Evolutionary conservation across 2,329 filamentous ascomycete species (phyloP), one percentile per base, ranked within the genome.

Genomic region (Sporothrix luriei): DNA sequence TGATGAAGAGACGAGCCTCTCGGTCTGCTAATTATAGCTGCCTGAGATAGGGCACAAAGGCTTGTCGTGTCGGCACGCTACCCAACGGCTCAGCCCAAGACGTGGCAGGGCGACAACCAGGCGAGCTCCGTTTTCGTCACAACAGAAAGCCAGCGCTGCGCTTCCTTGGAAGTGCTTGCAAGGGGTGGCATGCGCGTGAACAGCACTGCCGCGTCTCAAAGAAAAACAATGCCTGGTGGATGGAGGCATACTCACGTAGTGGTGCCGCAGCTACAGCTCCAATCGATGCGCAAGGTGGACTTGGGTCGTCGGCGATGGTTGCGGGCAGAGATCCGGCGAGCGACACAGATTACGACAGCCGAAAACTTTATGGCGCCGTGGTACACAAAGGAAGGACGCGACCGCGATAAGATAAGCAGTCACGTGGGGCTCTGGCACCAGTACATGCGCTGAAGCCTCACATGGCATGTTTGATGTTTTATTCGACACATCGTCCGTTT

Each of bases 321-420:
- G 59, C n/a, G 46, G 61, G 40, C 24, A 38, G 54, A 46, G 68
- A 49, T 24, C n/a, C 61, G 13, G 52, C 29, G 52, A 69, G 46
- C 68, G 52, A 57, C 62, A n/a, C 66, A 52, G 52, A 69, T 66
- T 68, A 69, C 66, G 66, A 69, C 68, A 69, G 33, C 69, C 69
- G 68, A 68, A 69, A 61, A 61, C 66, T 71, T 69, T 68, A 61
- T 70, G 69, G 64, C 66, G 33, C 55, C 66, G 43, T n/a, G 67
- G 43, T 59, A 33, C 52, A 66, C 52, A 43, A 68, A 38, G 59
- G 16, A n/a, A 51, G 43, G 55, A 68, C 65, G 59, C 69, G 64
- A 49, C 52, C 38, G 29, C 57, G 69, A 71, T 71, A 69, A 71
- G 69, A 71, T 71, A 70, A 64, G 57, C 4, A 24, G 57, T 68